Percentiles rank a stretch among this genome's conserved stretches.
phyloP scores from a whole-genome alignment of 768 basidiomycete species.

The Ramaria sp. region DNA sequence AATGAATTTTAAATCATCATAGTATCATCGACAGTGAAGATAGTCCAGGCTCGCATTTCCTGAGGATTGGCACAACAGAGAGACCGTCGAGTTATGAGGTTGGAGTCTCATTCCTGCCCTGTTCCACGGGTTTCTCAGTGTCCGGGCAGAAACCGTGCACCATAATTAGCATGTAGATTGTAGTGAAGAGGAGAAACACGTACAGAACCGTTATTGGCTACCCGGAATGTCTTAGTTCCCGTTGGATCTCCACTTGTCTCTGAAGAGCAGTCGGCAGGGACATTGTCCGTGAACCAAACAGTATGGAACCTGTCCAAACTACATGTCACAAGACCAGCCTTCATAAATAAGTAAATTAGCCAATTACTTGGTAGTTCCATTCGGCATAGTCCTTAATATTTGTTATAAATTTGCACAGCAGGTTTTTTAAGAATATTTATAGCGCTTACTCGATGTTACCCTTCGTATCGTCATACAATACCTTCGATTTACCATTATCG shows the following conservation, averaged over 20 bases:
- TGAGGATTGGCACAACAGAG: no score
- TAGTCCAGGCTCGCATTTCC: no score
- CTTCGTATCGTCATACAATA: conserved; percentile 3
- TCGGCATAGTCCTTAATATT: not conserved
- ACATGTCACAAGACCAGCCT: not conserved
- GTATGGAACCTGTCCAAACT: not conserved
- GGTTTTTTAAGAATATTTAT: not conserved
- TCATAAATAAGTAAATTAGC: not conserved
- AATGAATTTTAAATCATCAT: no score
- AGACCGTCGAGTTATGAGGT: no score
- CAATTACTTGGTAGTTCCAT: not conserved
- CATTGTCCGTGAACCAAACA: conserved; percentile 2
- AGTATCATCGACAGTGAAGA: no score
- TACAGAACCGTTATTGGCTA: conserved; percentile 1
- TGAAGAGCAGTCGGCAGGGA: not conserved
- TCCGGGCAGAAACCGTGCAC: not conserved
- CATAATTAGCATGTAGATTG: not conserved
- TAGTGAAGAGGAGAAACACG: not conserved
- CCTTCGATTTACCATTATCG: not conserved
- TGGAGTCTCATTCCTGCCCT: no score
- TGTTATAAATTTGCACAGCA: not conserved
- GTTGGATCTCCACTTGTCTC: not conserved
- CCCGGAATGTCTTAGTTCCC: not conserved
- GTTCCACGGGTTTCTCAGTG: no score
- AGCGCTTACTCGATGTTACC: not conserved